Conservation (phyloP, 176 grass and related monocot genomes). For the Miscanthus lutarioriparius region DNA sequence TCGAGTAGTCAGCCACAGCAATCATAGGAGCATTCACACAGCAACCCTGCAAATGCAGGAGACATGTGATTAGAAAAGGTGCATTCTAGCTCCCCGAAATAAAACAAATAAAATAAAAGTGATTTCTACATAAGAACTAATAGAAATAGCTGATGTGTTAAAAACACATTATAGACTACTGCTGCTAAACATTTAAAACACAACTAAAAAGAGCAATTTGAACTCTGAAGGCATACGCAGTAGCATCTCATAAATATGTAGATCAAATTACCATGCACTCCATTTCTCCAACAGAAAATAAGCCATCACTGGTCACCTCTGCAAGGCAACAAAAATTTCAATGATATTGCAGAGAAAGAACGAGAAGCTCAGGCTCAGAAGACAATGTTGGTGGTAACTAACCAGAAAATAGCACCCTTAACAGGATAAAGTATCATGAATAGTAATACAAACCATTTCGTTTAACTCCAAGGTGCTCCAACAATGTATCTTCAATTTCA, state of each 20-base stretch:
- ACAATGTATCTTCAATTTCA: constrained; percentile 83
- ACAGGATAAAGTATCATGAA: neutral
- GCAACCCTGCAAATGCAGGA: constrained; percentile 48
- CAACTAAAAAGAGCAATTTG: constrained; percentile 4
- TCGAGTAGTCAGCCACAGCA: constrained; percentile 71
- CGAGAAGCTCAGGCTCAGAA: neutral
- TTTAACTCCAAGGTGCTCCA: constrained; percentile 96
- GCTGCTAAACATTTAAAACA: neutral
- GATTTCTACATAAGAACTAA: neutral
- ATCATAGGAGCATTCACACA: constrained; percentile 94
- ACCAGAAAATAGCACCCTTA: neutral
- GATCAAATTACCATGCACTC: constrained; percentile 80
- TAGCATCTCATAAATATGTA: neutral
- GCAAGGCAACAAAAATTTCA: constrained; percentile 43
- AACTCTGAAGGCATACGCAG: neutral
- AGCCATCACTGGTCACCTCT: constrained; percentile 95
- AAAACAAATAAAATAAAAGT: neutral
- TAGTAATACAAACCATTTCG: constrained; percentile 69
- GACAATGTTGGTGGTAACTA: constrained; percentile 20
- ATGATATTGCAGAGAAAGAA: neutral
- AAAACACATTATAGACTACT: constrained; percentile 3
- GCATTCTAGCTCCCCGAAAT: neutral
- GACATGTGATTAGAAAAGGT: constrained; percentile 1
- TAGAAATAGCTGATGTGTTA: neutral
- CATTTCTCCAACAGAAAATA: constrained; percentile 98